These are phyloP conservation scores for Sporothrix dimorphospora DNA, from an alignment of 2,329 filamentous ascomycete species.

Conservation along the genomic window DNA sequence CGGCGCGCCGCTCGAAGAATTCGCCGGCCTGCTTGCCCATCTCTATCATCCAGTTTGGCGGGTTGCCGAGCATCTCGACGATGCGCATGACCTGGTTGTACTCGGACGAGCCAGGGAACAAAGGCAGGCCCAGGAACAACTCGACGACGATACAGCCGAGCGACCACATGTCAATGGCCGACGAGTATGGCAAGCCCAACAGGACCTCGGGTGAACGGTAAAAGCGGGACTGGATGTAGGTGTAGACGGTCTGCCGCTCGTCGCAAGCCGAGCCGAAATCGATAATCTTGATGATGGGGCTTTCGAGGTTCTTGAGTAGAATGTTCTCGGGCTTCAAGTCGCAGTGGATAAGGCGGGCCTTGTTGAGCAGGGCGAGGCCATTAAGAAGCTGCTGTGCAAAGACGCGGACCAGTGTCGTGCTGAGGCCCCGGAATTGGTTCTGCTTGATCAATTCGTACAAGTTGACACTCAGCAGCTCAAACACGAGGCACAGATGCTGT, in stretches of 20 bases:
- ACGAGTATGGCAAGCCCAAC: slow-evolving; percentile 94
- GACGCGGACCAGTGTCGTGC: slow-evolving; percentile 93
- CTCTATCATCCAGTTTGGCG: slow-evolving; percentile 98
- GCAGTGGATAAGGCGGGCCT: slow-evolving; percentile 95
- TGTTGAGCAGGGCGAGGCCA: slow-evolving; percentile 88
- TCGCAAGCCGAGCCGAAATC: slow-evolving; percentile 99
- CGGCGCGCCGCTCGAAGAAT: slow-evolving; percentile 90
- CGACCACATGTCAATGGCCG: slow-evolving; percentile 99
- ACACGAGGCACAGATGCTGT: slow-evolving; percentile 94
- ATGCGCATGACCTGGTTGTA: slow-evolving; percentile 98
- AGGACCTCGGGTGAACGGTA: slow-evolving; percentile 96
- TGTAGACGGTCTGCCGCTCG: slow-evolving; percentile 97
- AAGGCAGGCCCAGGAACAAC: slow-evolving; percentile 87
- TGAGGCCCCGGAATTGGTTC: slow-evolving; percentile 96
- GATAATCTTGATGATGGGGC: slow-evolving; percentile 99
- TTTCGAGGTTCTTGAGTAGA: slow-evolving; percentile 94
- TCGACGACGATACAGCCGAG: slow-evolving; percentile 98
- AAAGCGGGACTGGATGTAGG: slow-evolving; percentile 97
- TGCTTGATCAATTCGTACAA: slow-evolving; percentile 99
- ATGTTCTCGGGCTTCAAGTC: slow-evolving; percentile 99
- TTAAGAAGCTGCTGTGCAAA: slow-evolving; percentile 97
- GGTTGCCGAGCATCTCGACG: slow-evolving; percentile 95
- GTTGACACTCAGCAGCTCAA: slow-evolving; percentile 95
- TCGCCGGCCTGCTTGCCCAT: slow-evolving; percentile 97
- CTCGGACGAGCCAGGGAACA: slow-evolving; percentile 96